Evolutionary conservation across 2,329 filamentous ascomycete genomes (phyloP).

Genomic region (Colletotrichum sojae): DNA sequence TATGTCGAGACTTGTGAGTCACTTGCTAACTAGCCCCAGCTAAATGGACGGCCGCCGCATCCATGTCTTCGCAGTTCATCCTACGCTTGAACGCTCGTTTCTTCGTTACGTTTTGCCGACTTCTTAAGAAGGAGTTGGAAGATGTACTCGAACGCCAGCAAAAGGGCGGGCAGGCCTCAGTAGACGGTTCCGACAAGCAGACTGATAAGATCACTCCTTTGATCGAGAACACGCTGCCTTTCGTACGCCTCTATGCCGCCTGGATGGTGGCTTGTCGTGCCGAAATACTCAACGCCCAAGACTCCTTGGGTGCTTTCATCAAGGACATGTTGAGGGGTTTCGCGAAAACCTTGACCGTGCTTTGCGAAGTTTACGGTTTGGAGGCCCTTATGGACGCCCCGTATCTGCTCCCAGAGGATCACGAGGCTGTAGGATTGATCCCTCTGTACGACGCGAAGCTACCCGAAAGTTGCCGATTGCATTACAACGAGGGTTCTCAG

Average conservation of each 20-base stretch:
- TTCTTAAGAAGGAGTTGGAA: conserved; percentile 79
- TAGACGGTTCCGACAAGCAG: conserved; percentile 42
- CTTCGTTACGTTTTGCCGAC: conserved; percentile 79
- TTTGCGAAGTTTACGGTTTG: conserved; percentile 61
- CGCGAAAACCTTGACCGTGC: conserved; percentile 61
- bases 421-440: conserved; percentile 60
- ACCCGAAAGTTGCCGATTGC: conserved; percentile 57
- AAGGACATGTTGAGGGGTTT: conserved; percentile 63
- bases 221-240: conserved; percentile 62
- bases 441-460: conserved; percentile 57
- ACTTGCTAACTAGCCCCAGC: conserved; percentile 49
- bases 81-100: conserved; percentile 85
- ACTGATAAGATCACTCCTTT: conserved; percentile 52
- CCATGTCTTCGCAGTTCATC: conserved; percentile 73
- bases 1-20: background rate
- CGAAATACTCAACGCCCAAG: conserved; percentile 62
- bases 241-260: conserved; percentile 67
- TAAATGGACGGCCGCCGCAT: conserved; percentile 60
- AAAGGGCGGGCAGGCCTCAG: conserved; percentile 46
- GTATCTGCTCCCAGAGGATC: conserved; percentile 68
- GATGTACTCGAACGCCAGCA: conserved; percentile 57
- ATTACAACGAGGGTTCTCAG: conserved; percentile 51
- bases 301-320: conserved; percentile 61
- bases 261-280: conserved; percentile 65
- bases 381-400: conserved; percentile 56